Conservation (phyloP, 257 asterid genomes). For the Solanum arcanum region DNA sequence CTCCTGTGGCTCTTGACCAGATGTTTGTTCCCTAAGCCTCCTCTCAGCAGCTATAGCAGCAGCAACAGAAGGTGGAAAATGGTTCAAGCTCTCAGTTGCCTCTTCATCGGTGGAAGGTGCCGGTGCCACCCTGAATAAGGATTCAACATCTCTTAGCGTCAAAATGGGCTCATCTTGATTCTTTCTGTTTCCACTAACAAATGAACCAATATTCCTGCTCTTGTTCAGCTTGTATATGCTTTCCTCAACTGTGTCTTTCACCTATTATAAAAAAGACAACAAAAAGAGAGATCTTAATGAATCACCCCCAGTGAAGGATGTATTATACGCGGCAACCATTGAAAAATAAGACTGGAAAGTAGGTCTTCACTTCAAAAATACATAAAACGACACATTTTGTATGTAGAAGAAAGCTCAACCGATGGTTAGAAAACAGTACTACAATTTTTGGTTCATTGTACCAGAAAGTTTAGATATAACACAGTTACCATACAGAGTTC, state of each 20-base stretch:
- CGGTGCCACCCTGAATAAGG: constrained; percentile 63
- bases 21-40: constrained; percentile 37
- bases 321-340: background rate
- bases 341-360: background rate
- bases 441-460: background rate
- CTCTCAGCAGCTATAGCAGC: constrained; percentile 92
- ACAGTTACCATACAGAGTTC: background rate
- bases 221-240: constrained; percentile 73
- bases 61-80: constrained; percentile 80
- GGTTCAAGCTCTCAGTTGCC: constrained; percentile 42
- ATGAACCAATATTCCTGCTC: constrained; percentile 57
- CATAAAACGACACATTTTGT: background rate
- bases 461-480: background rate
- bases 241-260: constrained; percentile 86
- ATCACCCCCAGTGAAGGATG: background rate
- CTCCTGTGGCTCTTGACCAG: background rate
- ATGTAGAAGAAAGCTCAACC: background rate
- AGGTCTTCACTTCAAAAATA: background rate
- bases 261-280: constrained; percentile 29
- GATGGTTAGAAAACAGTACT: background rate
- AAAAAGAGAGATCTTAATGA: background rate
- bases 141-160: constrained; percentile 72
- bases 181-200: constrained; percentile 79
- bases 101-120: constrained; percentile 25
- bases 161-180: constrained; percentile 84